Evolutionary conservation across 805 yeast genomes (phyloP).

Genomic region (Spathaspora hagerdaliae): DNA sequence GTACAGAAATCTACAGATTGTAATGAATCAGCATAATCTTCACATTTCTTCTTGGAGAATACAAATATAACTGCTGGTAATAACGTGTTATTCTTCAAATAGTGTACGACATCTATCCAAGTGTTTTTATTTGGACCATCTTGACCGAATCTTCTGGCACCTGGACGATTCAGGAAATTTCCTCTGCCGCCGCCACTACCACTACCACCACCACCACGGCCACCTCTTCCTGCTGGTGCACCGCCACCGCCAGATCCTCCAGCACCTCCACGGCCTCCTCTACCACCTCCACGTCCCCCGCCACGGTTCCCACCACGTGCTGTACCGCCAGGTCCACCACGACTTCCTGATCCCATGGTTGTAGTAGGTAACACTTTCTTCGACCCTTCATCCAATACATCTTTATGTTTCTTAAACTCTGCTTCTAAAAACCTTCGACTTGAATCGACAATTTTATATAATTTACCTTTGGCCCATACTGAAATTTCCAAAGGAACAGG

Average conservation of each 20-base stretch:
- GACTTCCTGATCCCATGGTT: constrained; percentile 35
- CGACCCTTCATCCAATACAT: constrained; percentile 36
- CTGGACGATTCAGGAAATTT: constrained; percentile 19
- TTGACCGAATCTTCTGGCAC: constrained; percentile 26
- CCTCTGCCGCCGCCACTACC: constrained; percentile 14
- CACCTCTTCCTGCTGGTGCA: constrained; percentile 12
- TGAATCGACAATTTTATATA: constrained; percentile 71
- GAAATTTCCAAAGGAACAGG: constrained; percentile 92
- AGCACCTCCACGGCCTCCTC: constrained; percentile 38
- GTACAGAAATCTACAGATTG: constrained; percentile 73
- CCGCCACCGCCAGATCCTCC: no score
- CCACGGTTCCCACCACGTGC: constrained; percentile 43
- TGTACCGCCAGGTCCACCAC: constrained; percentile 41
- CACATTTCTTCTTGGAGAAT: constrained; percentile 90
- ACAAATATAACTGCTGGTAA: constrained; percentile 92
- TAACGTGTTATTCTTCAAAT: constrained; percentile 61
- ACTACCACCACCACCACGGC: constrained; percentile 34
- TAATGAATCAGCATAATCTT: constrained; percentile 82
- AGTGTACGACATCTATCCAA: constrained; percentile 71
- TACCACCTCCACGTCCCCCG: constrained; percentile 26
- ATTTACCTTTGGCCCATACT: constrained; percentile 74
- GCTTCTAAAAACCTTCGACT: constrained; percentile 63
- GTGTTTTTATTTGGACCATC: constrained; percentile 77
- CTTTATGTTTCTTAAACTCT: constrained; percentile 61
- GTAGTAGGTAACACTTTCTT: constrained; percentile 33